Percentiles rank a stretch among this genome's conserved stretches.
Evolutionary conservation across 106 monocot genomes (phyloP).

Genomic region (Allium fistulosum): DNA sequence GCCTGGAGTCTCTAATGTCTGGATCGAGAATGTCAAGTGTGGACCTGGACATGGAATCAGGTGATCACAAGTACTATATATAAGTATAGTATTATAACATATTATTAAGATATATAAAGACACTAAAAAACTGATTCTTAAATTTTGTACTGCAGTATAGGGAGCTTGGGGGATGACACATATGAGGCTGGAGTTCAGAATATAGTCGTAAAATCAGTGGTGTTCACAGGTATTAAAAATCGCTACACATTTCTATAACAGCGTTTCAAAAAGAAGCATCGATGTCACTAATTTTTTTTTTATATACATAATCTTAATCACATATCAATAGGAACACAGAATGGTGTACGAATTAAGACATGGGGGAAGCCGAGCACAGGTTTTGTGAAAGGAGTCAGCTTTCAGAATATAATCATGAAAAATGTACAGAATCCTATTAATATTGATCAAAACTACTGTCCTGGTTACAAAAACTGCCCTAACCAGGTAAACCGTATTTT

Average conservation of each 20-base stretch:
- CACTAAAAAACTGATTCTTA: not conserved
- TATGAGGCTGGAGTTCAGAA: slow-evolving; percentile 28
- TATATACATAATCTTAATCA: no score
- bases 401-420: slow-evolving; percentile 15
- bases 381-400: slow-evolving; percentile 11
- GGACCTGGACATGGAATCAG: slow-evolving; percentile 51
- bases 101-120: not conserved
- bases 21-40: slow-evolving; percentile 23
- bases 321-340: not conserved
- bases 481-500: slow-evolving; percentile 10
- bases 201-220: slow-evolving; percentile 17
- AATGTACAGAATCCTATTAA: slow-evolving; percentile 32
- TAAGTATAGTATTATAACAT: not conserved
- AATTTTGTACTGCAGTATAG: slow-evolving; percentile 22
- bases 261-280: no score
- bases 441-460: slow-evolving; percentile 45
- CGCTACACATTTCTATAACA: no score
- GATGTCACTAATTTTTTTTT: no score
- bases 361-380: slow-evolving; percentile 21
- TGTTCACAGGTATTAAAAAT: slow-evolving; percentile 12
- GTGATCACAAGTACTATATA: not conserved
- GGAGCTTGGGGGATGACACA: slow-evolving; percentile 25
- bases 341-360: slow-evolving; percentile 38
- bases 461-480: slow-evolving; percentile 14
- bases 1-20: slow-evolving; percentile 20